Base-by-base conservation (phyloP, 495 filamentous ascomycete species). In the Aspergillus bridgeri region DNA sequence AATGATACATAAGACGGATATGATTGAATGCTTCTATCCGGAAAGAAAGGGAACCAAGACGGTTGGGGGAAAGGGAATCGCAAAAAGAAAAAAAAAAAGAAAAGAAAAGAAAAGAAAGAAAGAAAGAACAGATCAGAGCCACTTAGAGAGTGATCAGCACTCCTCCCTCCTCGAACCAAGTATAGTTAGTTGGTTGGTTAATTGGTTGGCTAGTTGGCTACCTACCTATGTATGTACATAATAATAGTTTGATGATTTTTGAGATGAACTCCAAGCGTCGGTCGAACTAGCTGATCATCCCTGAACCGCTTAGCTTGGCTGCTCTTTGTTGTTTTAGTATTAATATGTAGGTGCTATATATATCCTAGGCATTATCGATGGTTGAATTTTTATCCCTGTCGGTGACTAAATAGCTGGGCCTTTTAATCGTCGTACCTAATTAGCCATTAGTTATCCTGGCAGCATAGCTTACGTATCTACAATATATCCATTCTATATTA, bases 221-320 rank as follows among this genome's bases (percentile, higher is more conserved):
- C 48, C 21, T 50, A 50, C n/a, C 48, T 51, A 48, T 48, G 44
- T 27, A 49, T 33, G 44, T 56, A 56, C 19, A 56, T 42, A 48
- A 20, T 56, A 27, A 48, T 49, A 27, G 17, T 48, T 49, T 42
- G 25, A 45, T 38, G 33, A 38, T 38, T 38, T 38, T 38, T 38
- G 5, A 38, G 13, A 38, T 15, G 33, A 38, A 15, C 25, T 29
- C 6, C 6, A 1, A 29, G 27, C 11, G 13, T 15, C 11, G 8
- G 9, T 4, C 25, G 25, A 27, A n/a, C 25, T 27, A 7, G 25
- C 25, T 27, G n/a, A n/a, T 29, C 2, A 29, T 29, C 3, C 27
- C 27, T 29, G 27, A 29, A 29, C 27, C 6, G 27, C 6, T 29
- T 29, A n/a, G n/a, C n/a, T n/a, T n/a, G n/a, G n/a, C n/a, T n/a